Conservation (phyloP, 768 basidiomycete species). For the Rhodotorula diobovata region DNA sequence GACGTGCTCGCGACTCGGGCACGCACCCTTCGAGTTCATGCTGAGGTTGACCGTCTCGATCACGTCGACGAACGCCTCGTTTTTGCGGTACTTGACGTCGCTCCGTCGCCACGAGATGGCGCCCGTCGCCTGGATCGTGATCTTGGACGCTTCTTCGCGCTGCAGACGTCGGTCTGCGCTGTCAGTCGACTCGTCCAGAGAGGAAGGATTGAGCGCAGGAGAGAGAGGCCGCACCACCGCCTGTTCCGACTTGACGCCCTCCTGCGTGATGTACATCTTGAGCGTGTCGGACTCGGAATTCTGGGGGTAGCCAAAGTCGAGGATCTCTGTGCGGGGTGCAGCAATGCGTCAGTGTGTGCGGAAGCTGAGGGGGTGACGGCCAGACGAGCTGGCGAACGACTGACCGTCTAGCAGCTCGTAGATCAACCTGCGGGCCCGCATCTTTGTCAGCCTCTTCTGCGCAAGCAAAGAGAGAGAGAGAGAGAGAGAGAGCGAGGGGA, state of each 20-base stretch:
- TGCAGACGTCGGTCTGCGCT: slow-evolving; percentile 45
- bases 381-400: too few relatives aligned
- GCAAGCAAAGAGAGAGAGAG: too few relatives aligned
- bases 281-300: slow-evolving; percentile 97
- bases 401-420: slow-evolving; percentile 97
- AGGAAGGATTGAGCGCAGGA: neutral
- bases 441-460: neutral
- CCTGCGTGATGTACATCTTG: slow-evolving; percentile 96
- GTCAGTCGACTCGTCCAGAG: neutral
- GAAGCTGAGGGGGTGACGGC: too few relatives aligned
- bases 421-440: slow-evolving; percentile 55
- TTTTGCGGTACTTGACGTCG: slow-evolving; percentile 98
- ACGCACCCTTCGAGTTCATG: slow-evolving; percentile 90
- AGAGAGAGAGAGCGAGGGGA: neutral
- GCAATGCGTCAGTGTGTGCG: neutral
- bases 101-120: slow-evolving; percentile 90
- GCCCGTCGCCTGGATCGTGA: slow-evolving; percentile 94
- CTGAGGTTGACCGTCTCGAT: slow-evolving; percentile 92
- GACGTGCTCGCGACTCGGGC: neutral
- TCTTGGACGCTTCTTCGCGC: slow-evolving; percentile 91
- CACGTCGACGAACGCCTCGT: slow-evolving; percentile 99
- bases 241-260: slow-evolving; percentile 82
- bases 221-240: slow-evolving; percentile 60
- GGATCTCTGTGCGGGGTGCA: slow-evolving; percentile 64
- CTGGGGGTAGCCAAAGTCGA: slow-evolving; percentile 98